Conservation (phyloP, 2,329 filamentous ascomycete genomes). For the Hyphodiscus sp. region DNA sequence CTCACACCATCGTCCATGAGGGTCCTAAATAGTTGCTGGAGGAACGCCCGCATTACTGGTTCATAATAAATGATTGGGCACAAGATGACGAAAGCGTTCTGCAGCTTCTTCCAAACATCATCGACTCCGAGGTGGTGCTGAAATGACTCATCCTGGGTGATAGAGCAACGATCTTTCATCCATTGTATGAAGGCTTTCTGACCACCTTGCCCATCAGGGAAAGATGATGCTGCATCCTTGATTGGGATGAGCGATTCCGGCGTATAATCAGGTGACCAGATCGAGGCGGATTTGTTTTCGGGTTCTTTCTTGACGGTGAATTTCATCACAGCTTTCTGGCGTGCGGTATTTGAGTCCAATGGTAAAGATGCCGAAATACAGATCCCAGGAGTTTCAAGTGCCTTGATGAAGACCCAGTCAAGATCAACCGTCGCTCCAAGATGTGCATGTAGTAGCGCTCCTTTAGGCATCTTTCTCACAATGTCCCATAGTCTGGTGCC, state of each 20-base stretch:
- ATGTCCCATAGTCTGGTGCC: conserved; percentile 80
- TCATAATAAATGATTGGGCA: conserved; percentile 79
- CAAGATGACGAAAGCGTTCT: conserved; percentile 65
- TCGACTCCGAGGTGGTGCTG: conserved; percentile 78
- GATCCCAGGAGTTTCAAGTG: conserved; percentile 46
- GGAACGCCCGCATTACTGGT: conserved; percentile 76
- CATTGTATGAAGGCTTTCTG: conserved; percentile 67
- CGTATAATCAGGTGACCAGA: conserved; percentile 64
- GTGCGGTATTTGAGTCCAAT: conserved; percentile 35
- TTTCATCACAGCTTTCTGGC: conserved; percentile 36
- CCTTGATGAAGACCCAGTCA: conserved; percentile 64
- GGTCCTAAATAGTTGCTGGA: conserved; percentile 63
- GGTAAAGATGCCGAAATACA: too few relatives aligned
- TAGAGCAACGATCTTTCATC: conserved; percentile 66
- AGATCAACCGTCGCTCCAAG: conserved; percentile 44
- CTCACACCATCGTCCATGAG: conserved; percentile 75
- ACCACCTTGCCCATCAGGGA: conserved; percentile 57
- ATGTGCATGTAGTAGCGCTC: conserved; percentile 83
- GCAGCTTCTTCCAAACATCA: conserved; percentile 80
- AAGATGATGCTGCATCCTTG: conserved; percentile 59
- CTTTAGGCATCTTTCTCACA: conserved; percentile 82
- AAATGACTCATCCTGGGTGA: conserved; percentile 66
- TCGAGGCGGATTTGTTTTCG: conserved; percentile 30
- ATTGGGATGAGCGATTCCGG: conserved; percentile 34
- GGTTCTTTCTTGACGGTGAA: too few relatives aligned